Conservation (phyloP, 2,329 filamentous ascomycete species). For the Cladosporium sp. region DNA sequence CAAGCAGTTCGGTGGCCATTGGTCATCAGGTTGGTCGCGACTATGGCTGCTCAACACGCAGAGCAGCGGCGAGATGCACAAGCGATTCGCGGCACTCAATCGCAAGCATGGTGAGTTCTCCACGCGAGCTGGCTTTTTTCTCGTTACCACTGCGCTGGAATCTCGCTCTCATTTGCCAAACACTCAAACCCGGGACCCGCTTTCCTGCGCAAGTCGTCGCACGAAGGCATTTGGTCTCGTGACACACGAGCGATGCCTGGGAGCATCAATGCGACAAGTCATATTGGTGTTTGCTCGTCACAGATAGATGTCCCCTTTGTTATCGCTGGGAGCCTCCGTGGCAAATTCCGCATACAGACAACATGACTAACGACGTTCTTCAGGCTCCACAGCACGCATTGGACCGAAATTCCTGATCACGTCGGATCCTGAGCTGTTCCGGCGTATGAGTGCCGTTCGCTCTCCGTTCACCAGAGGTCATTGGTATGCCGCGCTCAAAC, state of each 20-base stretch:
- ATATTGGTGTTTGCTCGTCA: not conserved
- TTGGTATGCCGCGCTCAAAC: constrained; percentile 40
- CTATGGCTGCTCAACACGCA: constrained; percentile 41
- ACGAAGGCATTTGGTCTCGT: not conserved
- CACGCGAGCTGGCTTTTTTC: constrained; percentile 16
- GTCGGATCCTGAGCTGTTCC: constrained; percentile 38
- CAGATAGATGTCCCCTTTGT: not conserved
- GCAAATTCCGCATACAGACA: not conserved
- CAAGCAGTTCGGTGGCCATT: constrained; percentile 40
- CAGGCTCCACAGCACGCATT: constrained; percentile 42
- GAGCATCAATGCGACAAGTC: not conserved
- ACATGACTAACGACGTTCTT: constrained; percentile 19
- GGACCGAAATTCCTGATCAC: constrained; percentile 41
- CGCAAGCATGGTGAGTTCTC: constrained; percentile 38
- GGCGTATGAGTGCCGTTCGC: constrained; percentile 42
- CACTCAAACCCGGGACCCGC: not conserved
- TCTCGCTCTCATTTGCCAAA: not conserved
- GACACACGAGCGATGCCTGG: not conserved
- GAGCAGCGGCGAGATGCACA: constrained; percentile 41
- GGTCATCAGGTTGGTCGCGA: constrained; percentile 40
- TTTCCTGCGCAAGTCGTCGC: constrained; percentile 3
- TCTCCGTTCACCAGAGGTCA: constrained; percentile 38
- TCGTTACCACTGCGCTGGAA: constrained; percentile 15
- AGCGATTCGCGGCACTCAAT: constrained; percentile 39
- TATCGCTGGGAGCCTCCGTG: not conserved